Base-by-base conservation (phyloP, 805 yeast genomes). In the Starmerella etchellsii region DNA sequence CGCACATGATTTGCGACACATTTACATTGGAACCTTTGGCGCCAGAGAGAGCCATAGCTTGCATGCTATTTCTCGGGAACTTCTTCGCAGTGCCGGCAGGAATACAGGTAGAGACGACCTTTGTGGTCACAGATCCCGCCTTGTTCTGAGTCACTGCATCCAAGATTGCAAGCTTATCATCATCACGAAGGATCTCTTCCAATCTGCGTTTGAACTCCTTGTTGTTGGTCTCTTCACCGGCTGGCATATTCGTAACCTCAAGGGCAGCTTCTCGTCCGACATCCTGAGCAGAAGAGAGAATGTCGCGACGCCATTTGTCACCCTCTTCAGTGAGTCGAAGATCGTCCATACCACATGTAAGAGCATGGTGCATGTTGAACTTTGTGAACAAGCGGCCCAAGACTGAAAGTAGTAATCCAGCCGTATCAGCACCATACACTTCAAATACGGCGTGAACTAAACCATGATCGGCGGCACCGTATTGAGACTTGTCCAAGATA, bases 321-420 rank as follows among this genome's bases (percentile, higher is more conserved):
- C 99, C 99, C 53, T 83, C 94, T 3, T 62, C 73, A 19, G 97
- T 91, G 52, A 93, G 71, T 59, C 94, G 75, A 61, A 91, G 70
- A 67, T 91, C 99, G 61, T 91, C 99, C 98, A 91, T 93, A 72
- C 99, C 98, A 77, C 99, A 91, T 7, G 98, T 91, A 59, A 91
- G 82, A 1, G 95, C 97, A 43, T 83, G 81, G 66, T 76, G 71
- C 73, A 80, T 87, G 56, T 80, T 85, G 62, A 84, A 91, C 61
- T 82, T 84, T 19, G 99, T 93, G 66, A 93, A 88, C 41, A 91
- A 69, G 55, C 98, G 73, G 49, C 98, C 97, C 46, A 91, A 70
- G n/a, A 88, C 93, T 37, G 94, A 80, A 36, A 91, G 67, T 5
- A 91, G 72, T 57, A 81, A 79, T 45, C 96, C 95, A 18, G 97